Evolutionary conservation across 176 grass and related monocot species (phyloP).

Genomic region (Otatea glauca): DNA sequence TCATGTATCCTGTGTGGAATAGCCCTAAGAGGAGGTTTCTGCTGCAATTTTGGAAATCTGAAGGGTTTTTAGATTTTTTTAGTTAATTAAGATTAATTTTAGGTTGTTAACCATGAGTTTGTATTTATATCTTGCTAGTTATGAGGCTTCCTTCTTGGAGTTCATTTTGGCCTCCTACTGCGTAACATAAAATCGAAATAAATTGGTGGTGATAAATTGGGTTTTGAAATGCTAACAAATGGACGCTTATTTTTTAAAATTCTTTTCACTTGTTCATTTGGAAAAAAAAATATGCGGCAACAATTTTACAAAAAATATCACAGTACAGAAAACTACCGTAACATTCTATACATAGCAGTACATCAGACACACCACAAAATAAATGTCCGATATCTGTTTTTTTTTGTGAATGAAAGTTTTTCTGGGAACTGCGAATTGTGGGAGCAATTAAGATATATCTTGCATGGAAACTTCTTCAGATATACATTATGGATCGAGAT

Average conservation of each 20-base stretch:
- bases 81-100: background rate
- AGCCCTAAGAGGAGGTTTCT: background rate
- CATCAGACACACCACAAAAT: background rate
- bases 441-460: background rate
- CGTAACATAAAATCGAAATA: background rate
- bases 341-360: background rate
- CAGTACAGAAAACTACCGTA: background rate
- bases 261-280: background rate
- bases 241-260: too few relatives aligned
- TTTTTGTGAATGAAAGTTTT: background rate
- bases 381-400: background rate
- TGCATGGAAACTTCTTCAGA: background rate
- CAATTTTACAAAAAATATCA: background rate
- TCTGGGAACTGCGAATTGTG: background rate
- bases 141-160: background rate
- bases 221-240: background rate
- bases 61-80: background rate
- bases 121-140: background rate
- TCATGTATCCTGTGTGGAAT: background rate
- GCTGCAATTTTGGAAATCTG: background rate
- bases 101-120: background rate
- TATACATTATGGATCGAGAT: background rate
- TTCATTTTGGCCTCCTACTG: background rate
- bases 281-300: background rate
- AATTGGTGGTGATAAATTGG: background rate